Conservation (phyloP, 345 rosid genomes). For the Eucalyptus marginata region DNA sequence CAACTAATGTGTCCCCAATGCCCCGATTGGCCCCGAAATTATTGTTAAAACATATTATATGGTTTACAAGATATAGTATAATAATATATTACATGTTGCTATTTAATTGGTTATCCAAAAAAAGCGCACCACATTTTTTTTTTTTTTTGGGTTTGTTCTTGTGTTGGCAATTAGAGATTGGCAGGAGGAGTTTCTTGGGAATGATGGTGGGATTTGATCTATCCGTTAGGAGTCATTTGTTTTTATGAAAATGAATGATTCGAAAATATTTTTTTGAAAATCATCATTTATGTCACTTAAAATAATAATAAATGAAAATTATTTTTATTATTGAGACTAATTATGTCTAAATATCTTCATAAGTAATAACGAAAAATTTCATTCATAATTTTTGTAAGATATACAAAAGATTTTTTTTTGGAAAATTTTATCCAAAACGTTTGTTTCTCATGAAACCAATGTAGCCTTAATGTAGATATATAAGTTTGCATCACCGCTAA, state of each 20-base stretch:
- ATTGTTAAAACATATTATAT: background rate
- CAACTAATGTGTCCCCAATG: background rate
- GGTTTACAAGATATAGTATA: background rate
- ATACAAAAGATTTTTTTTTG: no score
- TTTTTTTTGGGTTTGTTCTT: background rate
- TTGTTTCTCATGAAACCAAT: no score
- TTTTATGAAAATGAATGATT: no score
- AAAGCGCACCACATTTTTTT: background rate
- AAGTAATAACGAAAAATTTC: no score
- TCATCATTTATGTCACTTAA: rapidly evolving
- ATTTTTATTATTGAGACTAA: no score
- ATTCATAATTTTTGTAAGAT: no score
- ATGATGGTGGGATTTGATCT: background rate
- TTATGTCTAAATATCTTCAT: no score
- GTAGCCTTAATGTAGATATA: background rate
- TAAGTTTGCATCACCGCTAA: background rate
- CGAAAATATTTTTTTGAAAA: no score
- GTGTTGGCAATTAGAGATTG: background rate
- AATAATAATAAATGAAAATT: no score
- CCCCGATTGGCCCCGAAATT: background rate
- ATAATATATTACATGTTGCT: background rate
- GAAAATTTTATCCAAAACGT: no score
- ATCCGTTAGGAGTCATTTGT: background rate
- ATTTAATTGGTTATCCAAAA: background rate
- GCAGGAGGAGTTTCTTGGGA: background rate